Evolutionary conservation across 78 protist genomes (phyloP), one percentile per base, ranked within the genome.

Genomic region (Salpingoeca rosetta): DNA sequence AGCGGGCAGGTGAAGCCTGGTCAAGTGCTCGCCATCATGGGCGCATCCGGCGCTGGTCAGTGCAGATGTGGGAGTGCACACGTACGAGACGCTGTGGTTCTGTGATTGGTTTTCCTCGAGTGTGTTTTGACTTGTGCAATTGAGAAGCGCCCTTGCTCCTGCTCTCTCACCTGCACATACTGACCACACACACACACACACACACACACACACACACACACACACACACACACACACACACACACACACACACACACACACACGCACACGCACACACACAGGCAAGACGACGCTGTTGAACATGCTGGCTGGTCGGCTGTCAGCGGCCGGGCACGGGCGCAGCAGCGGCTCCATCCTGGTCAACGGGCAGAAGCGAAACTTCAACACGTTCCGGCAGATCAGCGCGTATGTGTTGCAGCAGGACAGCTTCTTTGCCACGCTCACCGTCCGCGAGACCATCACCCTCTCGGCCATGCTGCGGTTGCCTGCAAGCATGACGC

Each of bases 401-500:
- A 0, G n/a, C 38, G 91, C 44, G 35, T 91, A 83, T 38, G 88
- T 85, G 37, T 22, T 12, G 72, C 92, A 92, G 83, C 90, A 91
- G 40, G 95, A 93, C 79, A 0, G 25, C n/a, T 31, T 89, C 43
- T 11, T 88, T 37, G 84, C 75, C 65, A 17, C 28, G 38, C 35
- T 88, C 85, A 91, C 95, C 11, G 95, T 93, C 38, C 11, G 43
- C 2, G 94, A 93, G 84, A 75, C 90, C 37, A 40, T 93, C 56
- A n/a, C 73, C 27, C 86, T 77, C 51, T 40, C 83, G 3, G 93
- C 92, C 25, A 40, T 24, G n/a, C 85, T 90, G 31, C 86, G 93
- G 10, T 51, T 87, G 1, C 92, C 94, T 22, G 56, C 10, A 24
- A 3, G 36, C 3, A 38, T 74, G 38, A 0, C 90, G 31, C 76